Evolutionary conservation across 139 green algal genomes (phyloP), one percentile per base, ranked within the genome.

Genomic region (Coelastrella sp.): DNA sequence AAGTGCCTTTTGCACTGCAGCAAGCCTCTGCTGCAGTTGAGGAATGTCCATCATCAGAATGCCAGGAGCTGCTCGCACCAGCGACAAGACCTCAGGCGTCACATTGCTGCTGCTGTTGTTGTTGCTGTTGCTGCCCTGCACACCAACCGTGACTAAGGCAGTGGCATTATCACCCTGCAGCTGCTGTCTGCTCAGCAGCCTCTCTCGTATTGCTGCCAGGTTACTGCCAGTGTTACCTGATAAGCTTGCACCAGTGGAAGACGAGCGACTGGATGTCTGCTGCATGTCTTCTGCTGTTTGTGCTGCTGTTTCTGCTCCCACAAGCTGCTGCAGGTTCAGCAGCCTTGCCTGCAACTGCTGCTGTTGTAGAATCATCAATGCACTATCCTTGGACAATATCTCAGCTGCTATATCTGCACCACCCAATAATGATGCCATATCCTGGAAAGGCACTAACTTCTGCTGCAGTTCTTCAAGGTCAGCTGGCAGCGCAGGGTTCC

Each of bases 321-420:
- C 25, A n/a, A 43, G 64, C 64, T 73, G 64, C 64, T 73, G 64
- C 25, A 48, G 64, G 21, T 73, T n/a, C 64, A 48, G n/a, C 64
- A 48, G 27, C 64, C 27, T 41, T 19, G 21, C n/a, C 27, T n/a
- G 64, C 64, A 48, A 25, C 64, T 73, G 64, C 64, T 43, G n/a
- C 64, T n/a, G 6, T 30, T 73, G 64, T 30, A 43, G 41, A 25
- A 43, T 30, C 64, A 73, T 43, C 11, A 25, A 41, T n/a, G 53
- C 30, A 27, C 53, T 64, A 27, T 64, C 53, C 11, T 19, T 32
- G 21, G 53, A 64, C 17, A 64, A 21, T 9, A 64, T 64, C 21
- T 64, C 53, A 32, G 17, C 30, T 5, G 53, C 53, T 32, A 21
- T 32, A n/a, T 64, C 53, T 7, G 21, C 17, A 32, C 53, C 53